These are phyloP conservation scores for Thelonectria rubi DNA, from an alignment of 2,329 filamentous ascomycete genomes.

Conservation along the genomic window DNA sequence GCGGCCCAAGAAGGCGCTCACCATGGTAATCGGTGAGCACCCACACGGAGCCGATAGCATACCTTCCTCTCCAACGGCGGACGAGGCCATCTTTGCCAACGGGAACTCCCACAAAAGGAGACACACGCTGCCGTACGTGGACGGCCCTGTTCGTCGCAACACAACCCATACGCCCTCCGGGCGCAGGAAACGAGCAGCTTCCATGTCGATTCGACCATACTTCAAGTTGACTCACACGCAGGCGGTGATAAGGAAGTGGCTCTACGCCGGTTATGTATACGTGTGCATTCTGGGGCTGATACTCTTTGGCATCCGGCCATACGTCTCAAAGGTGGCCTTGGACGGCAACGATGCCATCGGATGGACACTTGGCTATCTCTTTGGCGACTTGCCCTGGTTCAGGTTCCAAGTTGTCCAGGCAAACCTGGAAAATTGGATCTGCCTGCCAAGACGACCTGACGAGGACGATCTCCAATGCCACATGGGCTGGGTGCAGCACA, in stretches of 20 bases:
- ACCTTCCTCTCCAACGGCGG: constrained; percentile 32
- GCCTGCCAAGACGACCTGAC: constrained; percentile 64
- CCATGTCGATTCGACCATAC: constrained; percentile 74
- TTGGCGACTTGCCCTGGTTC: constrained; percentile 79
- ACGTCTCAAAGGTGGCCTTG: constrained; percentile 74
- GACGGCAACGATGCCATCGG: constrained; percentile 82
- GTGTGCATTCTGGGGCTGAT: constrained; percentile 70
- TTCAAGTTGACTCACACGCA: constrained; percentile 82
- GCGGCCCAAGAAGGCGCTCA: constrained; percentile 43
- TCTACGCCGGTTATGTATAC: constrained; percentile 86
- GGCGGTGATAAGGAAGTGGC: constrained; percentile 79
- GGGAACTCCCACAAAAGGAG: constrained; percentile 46
- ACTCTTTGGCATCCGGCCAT: constrained; percentile 74
- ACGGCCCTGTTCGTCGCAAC: constrained; percentile 48
- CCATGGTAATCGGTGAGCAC: constrained; percentile 39
- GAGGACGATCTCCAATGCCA: constrained; percentile 51
- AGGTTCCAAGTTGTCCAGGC: constrained; percentile 75
- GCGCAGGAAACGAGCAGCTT: constrained; percentile 71
- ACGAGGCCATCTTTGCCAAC: constrained; percentile 31
- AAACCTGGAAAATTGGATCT: constrained; percentile 79
- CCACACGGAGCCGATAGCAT: constrained; percentile 26
- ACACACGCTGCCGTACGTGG: constrained; percentile 62
- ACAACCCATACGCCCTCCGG: constrained; percentile 68
- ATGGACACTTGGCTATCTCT: constrained; percentile 90
- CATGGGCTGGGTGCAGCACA: constrained; percentile 69